Base-by-base conservation (phyloP, 257 asterid genomes). In the Craterostigma plantagineum region DNA sequence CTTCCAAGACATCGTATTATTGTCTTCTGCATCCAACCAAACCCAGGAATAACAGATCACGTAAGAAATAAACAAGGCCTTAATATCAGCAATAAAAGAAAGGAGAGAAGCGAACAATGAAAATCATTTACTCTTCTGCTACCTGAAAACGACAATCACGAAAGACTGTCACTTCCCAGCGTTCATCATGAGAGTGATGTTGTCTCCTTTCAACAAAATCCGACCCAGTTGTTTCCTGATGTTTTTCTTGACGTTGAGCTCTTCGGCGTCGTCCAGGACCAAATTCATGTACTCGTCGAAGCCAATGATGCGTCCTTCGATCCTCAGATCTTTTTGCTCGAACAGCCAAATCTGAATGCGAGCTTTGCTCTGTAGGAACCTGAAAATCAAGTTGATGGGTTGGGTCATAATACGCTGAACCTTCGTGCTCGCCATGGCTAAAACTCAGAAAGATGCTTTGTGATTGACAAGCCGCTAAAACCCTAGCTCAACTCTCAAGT, bases 341-440 rank as follows among this genome's bases (percentile, higher is more conserved):
- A 73, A 73, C 52, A 73, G 75, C 79, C 82, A 73, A 54, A 73
- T 73, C 65, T 73, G 75, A 59, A 73, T 73, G 49, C 82, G 82
- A 42, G 77, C 67, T 50, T 72, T 72, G 66, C 81, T 70, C 60
- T 72, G 77, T 35, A 72, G 81, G 60, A 68, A 72, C 69, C 81
- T 72, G 67, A 72, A 72, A 55, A 72, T 68, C 50, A 72, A 67
- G 64, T 72, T 72, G 17, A 69, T 69, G 43, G 76, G 76, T 11
- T 69, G 76, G 67, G 76, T 69, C 76, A 69, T 69, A 36, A 69
- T 69, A 14, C 72, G 63, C 56, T 69, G 76, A 30, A 69, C 76
- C 43, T 64, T 69, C 13, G 76, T 64, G 64, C 72, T 69, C 58
- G 76, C 76, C 76, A 69, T 69, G 66, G 66, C 69, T 60, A 35